Base-by-base conservation (phyloP, 768 basidiomycete species). In the Boletus vinaceobasis region DNA sequence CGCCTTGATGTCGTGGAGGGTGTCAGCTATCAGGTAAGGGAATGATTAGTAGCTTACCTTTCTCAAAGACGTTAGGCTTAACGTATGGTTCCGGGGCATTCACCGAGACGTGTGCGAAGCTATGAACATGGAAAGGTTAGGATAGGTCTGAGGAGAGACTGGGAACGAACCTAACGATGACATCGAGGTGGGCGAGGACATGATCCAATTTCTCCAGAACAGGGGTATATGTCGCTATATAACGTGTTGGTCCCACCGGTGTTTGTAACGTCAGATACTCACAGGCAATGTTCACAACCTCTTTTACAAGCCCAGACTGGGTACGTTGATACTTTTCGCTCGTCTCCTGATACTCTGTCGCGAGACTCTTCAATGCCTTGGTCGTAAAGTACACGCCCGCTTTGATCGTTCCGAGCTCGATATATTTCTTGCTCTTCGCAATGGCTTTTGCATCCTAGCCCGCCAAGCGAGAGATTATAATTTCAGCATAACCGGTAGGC, bases 241-340 rank as follows among this genome's bases (percentile, higher is more conserved):
- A 48, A 32, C 14, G 7, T 17, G 21, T 53, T 21, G 13, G 47
- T 27, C 26, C 49, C 33, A 31, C 35, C 3, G 3, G 17, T 4
- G n/a, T 42, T 33, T 27, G 19, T 21, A 13, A 39, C 21, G 5
- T 17, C 7, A 33, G 17, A 46, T 37, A 67, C 86, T 65, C 66
- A 95, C 94, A 81, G 10, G 97, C 97, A 57, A 98, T 98, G 43
- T 77, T 82, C 7, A 98, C 89, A 15, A 99, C 88, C 65, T 98
- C 91, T 69, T 89, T 94, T 39, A 98, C 97, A 3, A 99, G 77
- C 2, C 79, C 77, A 49, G 80, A 79, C 69, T 99, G 97, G 26
- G 83, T 85, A 53, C 80, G 82, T 36, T 83, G 75, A 69, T 98
- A 99, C 36, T 75, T 73, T 35, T 82, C 78, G 10, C 82, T 85